These are phyloP conservation scores for Aspergillus hiratsukae DNA, from an alignment of 2,329 filamentous ascomycete genomes.

Conservation along the genomic window DNA sequence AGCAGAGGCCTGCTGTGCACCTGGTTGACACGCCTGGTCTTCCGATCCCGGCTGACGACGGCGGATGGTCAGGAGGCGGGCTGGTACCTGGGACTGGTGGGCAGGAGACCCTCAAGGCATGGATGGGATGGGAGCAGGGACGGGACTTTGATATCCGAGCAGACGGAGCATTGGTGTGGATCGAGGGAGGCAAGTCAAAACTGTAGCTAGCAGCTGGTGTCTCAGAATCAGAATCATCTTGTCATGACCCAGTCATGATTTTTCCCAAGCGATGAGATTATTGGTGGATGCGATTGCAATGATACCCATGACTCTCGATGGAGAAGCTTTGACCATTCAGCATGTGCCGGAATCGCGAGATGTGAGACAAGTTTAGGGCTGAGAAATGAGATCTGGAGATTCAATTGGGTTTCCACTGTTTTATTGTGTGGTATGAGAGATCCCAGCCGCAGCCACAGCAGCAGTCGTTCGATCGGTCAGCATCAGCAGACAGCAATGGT, in stretches of 20 bases:
- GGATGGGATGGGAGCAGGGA: slow-evolving; percentile 74
- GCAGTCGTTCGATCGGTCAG: neutral
- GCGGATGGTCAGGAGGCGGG: slow-evolving; percentile 61
- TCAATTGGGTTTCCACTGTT: neutral
- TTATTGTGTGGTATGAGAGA: no score
- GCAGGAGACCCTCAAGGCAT: slow-evolving; percentile 61
- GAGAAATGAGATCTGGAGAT: neutral
- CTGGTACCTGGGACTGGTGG: slow-evolving; percentile 68
- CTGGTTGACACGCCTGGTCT: slow-evolving; percentile 67
- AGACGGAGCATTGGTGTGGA: slow-evolving; percentile 56
- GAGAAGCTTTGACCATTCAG: neutral
- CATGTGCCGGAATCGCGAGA: neutral
- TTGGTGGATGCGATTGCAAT: neutral
- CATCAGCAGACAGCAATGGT: no score
- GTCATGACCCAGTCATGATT: no score
- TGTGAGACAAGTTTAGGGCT: neutral
- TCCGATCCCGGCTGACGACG: slow-evolving; percentile 53
- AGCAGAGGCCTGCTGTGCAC: slow-evolving; percentile 43
- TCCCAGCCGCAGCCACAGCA: no score
- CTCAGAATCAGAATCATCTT: neutral
- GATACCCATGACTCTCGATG: neutral
- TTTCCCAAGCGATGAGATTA: neutral
- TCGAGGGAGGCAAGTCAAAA: slow-evolving; percentile 33
- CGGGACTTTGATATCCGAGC: slow-evolving; percentile 62
- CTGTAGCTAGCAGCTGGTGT: slow-evolving; percentile 10